Conservation (phyloP, 257 asterid genomes). For the Leonotis leonurus region DNA sequence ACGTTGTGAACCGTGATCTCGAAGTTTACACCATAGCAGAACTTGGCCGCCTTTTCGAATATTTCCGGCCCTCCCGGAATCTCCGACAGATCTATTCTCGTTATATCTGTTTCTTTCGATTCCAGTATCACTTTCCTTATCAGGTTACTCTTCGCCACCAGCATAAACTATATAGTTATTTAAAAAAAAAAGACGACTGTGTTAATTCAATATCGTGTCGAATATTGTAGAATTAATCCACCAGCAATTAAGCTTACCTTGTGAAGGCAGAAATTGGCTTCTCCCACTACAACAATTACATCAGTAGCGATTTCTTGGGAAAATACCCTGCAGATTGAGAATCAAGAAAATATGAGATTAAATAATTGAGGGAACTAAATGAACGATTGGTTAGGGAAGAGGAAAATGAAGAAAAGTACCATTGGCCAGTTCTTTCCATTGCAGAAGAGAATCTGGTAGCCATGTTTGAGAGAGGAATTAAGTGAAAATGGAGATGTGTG, state of each 20-base stretch:
- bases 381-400: too few relatives aligned
- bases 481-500: conserved; percentile 13
- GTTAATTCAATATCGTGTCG: too few relatives aligned
- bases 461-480: conserved; percentile 16
- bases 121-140: conserved; percentile 69
- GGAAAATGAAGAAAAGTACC: conserved; percentile 28
- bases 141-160: conserved; percentile 85
- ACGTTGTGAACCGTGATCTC: conserved; percentile 95
- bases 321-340: conserved; percentile 64
- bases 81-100: conserved; percentile 55
- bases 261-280: conserved; percentile 78
- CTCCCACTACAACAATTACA: conserved; percentile 71
- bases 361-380: background rate
- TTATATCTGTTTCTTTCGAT: conserved; percentile 52
- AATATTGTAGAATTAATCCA: too few relatives aligned
- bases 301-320: conserved; percentile 90
- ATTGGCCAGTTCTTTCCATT: conserved; percentile 96
- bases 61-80: conserved; percentile 93
- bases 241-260: conserved; percentile 50
- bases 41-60: conserved; percentile 85
- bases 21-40: conserved; percentile 91
- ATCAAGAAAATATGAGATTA: background rate
- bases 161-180: conserved; percentile 79
- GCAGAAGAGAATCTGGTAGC: conserved; percentile 54
- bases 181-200: too few relatives aligned